A percentile compares a stretch with the other conserved stretches of the same genome.
These are phyloP conservation scores for Lobosporangium transversale DNA, from an alignment of 192 early-diverging fungal genomes.

Conservation along the genomic window DNA sequence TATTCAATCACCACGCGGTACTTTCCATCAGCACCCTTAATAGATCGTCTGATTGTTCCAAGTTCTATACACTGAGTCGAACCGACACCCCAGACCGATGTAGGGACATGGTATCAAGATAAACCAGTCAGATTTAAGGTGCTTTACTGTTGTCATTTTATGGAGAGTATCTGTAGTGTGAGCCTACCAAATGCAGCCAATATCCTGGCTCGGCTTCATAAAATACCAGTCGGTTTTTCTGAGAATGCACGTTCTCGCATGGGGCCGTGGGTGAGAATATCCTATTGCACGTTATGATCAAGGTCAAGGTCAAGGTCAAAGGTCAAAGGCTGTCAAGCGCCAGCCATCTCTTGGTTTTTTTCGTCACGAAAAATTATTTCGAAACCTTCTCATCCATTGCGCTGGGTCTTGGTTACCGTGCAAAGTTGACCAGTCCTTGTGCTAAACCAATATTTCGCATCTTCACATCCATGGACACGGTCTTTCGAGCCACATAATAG, in stretches of 20 bases:
- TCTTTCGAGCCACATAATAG: slow-evolving; percentile 74
- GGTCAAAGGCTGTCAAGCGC: too few relatives aligned
- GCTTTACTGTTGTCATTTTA: too few relatives aligned
- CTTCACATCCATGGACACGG: slow-evolving; percentile 77
- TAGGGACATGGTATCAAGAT: too few relatives aligned
- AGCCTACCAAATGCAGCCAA: slow-evolving; percentile 70
- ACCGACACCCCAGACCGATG: too few relatives aligned
- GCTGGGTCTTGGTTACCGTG: too few relatives aligned
- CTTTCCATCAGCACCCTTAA: slow-evolving; percentile 63
- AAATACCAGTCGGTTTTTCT: slow-evolving; percentile 68
- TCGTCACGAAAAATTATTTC: too few relatives aligned
- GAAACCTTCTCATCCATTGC: too few relatives aligned
- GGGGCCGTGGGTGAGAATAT: slow-evolving; percentile 62
- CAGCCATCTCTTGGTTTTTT: too few relatives aligned
- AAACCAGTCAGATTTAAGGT: too few relatives aligned
- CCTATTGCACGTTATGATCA: slow-evolving; percentile 47
- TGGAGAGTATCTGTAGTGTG: too few relatives aligned
- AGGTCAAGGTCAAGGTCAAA: too few relatives aligned
- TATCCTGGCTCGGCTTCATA: slow-evolving; percentile 66
- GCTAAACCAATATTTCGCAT: slow-evolving; percentile 79
- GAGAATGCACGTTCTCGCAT: slow-evolving; percentile 68
- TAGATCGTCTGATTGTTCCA: slow-evolving; percentile 42
- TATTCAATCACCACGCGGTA: slow-evolving; percentile 62
- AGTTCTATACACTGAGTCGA: slow-evolving; percentile 57
- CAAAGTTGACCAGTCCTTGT: slow-evolving; percentile 77